Conservation (phyloP, 208 protist species). For the Crithidia fasciculata region DNA sequence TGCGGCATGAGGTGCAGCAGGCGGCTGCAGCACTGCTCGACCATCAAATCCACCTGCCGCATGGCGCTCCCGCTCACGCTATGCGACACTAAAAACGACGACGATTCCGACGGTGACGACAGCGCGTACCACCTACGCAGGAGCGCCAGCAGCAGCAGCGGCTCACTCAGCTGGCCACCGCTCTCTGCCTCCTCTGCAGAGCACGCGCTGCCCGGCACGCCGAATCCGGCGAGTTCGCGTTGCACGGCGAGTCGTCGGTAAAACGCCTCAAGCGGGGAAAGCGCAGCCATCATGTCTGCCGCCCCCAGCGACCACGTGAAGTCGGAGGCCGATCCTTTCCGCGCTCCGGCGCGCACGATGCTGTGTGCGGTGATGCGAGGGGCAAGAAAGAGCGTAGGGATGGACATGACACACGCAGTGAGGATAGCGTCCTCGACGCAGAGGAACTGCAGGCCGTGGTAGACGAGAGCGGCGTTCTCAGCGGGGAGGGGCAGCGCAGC, state of each 20-base stretch:
- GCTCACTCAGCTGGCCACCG: slow-evolving; percentile 66
- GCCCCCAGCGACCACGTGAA: slow-evolving; percentile 8
- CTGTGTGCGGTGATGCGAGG: slow-evolving; percentile 35
- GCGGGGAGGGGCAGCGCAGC: slow-evolving; percentile 67
- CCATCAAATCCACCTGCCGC: slow-evolving; percentile 60
- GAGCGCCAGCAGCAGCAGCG: slow-evolving; percentile 63
- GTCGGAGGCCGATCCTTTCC: slow-evolving; percentile 6
- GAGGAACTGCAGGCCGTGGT: slow-evolving; percentile 66
- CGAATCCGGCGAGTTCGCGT: slow-evolving; percentile 39
- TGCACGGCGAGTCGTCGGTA: slow-evolving; percentile 36
- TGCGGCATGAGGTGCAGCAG: slow-evolving; percentile 44
- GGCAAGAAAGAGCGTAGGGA: slow-evolving; percentile 57
- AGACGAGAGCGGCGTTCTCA: slow-evolving; percentile 64
- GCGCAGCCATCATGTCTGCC: slow-evolving; percentile 21
- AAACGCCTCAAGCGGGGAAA: slow-evolving; percentile 50
- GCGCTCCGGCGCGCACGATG: slow-evolving; percentile 2
- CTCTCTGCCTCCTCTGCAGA: background rate
- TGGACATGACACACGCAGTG: slow-evolving; percentile 76
- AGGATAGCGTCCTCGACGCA: slow-evolving; percentile 81
- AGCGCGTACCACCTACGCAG: slow-evolving; percentile 73
- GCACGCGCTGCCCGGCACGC: background rate
- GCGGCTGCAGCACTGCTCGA: slow-evolving; percentile 66
- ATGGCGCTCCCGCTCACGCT: slow-evolving; percentile 54
- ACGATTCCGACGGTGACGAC: slow-evolving; percentile 26
- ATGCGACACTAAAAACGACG: slow-evolving; percentile 24